phyloP scores from a whole-genome alignment of 192 early-diverging fungal species.

The Lobosporangium transversale region DNA sequence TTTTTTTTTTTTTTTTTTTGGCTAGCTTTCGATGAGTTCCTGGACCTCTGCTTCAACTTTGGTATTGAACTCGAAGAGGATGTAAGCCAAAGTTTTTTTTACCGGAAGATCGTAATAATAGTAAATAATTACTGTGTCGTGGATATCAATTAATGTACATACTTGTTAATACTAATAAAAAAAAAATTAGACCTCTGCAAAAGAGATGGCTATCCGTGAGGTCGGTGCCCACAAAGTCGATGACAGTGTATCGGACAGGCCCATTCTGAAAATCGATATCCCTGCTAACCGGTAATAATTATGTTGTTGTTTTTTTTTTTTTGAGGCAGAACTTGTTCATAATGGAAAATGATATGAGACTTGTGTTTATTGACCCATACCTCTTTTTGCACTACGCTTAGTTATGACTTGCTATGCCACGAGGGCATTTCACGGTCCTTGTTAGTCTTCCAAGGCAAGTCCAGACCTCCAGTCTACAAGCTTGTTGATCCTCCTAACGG shows the following conservation, averaged over 20 bases:
- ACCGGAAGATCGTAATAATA: too few species aligned
- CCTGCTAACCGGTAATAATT: conserved; percentile 85
- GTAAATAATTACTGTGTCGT: neutral
- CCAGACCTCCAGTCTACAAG: conserved; percentile 74
- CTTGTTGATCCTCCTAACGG: conserved; percentile 65
- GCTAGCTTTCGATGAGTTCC: conserved; percentile 85
- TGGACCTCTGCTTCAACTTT: conserved; percentile 98
- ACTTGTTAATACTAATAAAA: too few species aligned
- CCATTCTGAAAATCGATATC: conserved; percentile 96
- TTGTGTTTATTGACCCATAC: too few species aligned
- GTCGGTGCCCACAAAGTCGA: conserved; percentile 62
- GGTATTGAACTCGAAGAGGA: conserved; percentile 99
- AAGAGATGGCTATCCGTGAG: conserved; percentile 79
- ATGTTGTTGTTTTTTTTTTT: neutral
- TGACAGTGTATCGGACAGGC: conserved; percentile 72
- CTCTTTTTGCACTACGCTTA: conserved; percentile 24
- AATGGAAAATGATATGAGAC: too few species aligned
- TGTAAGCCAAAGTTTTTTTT: too few species aligned
- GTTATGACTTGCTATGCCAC: conserved; percentile 96
- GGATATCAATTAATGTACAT: too few species aligned
- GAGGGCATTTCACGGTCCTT: conserved; percentile 95
- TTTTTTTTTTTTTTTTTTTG: neutral
- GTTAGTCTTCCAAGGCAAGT: conserved; percentile 81
- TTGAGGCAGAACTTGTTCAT: too few species aligned
- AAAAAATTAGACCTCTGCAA: conserved; percentile 81